These are phyloP conservation scores for Acer yangbiense DNA, from an alignment of 345 rosid genomes.

Conservation along the genomic window DNA sequence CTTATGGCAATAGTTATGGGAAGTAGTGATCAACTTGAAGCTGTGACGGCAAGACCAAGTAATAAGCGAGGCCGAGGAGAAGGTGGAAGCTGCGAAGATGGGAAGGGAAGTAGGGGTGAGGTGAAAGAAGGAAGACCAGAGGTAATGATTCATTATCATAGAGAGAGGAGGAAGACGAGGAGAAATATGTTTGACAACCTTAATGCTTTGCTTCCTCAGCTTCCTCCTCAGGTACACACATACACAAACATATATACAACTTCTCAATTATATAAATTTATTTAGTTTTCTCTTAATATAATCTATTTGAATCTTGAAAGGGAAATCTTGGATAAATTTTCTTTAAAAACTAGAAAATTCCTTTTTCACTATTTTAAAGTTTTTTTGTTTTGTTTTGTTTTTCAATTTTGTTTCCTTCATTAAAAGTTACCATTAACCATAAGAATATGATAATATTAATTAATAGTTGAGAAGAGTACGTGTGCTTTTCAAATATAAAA, in stretches of 20 bases:
- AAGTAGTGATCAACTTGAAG: background rate
- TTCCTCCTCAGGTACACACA: conserved; percentile 65
- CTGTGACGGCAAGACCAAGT: background rate
- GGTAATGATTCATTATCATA: conserved; percentile 22
- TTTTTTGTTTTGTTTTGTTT: too few species aligned
- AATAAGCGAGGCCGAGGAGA: conserved; percentile 9
- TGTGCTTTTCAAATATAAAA: too few species aligned
- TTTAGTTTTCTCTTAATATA: background rate
- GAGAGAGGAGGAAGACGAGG: conserved; percentile 87
- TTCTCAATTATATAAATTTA: background rate
- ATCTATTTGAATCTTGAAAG: background rate
- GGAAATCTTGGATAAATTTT: background rate
- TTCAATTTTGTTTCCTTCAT: too few species aligned
- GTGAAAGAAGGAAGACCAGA: conserved; percentile 10
- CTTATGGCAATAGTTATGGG: background rate
- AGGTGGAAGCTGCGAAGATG: background rate
- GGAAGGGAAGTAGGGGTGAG: conserved; percentile 14
- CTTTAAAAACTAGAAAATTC: background rate
- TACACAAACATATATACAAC: background rate
- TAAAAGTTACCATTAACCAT: too few species aligned
- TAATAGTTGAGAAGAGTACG: too few species aligned
- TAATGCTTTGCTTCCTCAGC: conserved; percentile 76
- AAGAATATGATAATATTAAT: too few species aligned
- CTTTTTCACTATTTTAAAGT: too few species aligned
- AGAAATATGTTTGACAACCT: conserved; percentile 68